Evolutionary conservation across 1,284 basidiomycete genomes (phyloP).

Genomic region (Boletus sp.): DNA sequence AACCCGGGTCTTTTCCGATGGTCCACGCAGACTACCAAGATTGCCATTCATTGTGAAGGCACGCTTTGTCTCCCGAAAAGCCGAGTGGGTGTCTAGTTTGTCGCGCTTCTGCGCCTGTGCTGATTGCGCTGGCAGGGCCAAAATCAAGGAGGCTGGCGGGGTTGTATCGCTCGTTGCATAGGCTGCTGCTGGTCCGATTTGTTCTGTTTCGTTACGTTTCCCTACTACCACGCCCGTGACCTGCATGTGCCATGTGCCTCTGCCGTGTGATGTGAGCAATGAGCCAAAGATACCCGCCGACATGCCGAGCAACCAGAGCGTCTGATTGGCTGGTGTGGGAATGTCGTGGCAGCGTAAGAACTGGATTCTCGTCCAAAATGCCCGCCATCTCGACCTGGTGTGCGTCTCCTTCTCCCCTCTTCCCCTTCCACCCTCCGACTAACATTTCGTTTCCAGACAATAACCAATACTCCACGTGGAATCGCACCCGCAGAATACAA

Average conservation of each 20-base stretch:
- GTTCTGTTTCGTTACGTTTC: conserved; percentile 20
- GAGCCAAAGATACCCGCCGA: too few relatives aligned
- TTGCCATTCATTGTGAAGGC: conserved; percentile 95
- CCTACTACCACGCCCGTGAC: too few relatives aligned
- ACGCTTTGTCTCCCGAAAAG: conserved; percentile 84
- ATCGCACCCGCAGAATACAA: conserved; percentile 48
- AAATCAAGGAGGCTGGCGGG: conserved; percentile 92
- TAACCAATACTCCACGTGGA: conserved; percentile 51
- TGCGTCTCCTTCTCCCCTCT: conserved; percentile 17
- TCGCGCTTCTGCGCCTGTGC: neutral
- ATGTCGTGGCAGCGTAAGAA: neutral
- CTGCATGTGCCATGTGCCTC: neutral
- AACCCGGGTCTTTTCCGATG: conserved; percentile 1
- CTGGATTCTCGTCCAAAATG: conserved; percentile 23
- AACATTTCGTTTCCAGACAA: conserved; percentile 34
- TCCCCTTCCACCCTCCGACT: neutral
- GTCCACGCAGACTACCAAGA: conserved; percentile 59
- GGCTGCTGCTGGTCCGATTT: conserved; percentile 28
- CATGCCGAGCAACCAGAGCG: neutral
- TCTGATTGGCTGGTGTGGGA: conserved; percentile 15
- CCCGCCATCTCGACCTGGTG: conserved; percentile 35
- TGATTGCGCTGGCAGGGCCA: conserved; percentile 45
- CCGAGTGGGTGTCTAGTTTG: conserved; percentile 65
- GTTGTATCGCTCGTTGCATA: conserved; percentile 89
- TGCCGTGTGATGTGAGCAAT: conserved; percentile 10